A percentile compares a stretch with the other conserved stretches of the same genome.
Evolutionary conservation across 2,329 filamentous ascomycete genomes (phyloP).

Genomic region (Stemphylium vesicarium): DNA sequence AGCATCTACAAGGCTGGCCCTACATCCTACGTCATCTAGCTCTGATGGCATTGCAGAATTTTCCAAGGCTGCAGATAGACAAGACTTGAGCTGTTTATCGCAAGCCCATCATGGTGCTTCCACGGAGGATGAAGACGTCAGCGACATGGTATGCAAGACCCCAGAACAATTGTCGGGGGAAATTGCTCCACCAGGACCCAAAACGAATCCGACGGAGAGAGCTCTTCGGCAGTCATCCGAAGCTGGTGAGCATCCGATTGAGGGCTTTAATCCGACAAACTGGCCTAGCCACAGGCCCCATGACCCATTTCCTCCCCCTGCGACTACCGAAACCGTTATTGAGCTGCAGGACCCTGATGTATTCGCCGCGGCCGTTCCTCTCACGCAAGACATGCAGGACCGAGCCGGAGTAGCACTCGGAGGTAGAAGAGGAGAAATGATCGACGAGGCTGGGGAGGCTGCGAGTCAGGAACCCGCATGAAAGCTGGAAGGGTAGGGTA

Average conservation of each 20-base stretch:
- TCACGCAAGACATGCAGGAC: conserved; percentile 4
- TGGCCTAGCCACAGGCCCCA: background rate
- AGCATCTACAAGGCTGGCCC: background rate
- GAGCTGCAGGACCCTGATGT: background rate
- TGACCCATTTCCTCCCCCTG: background rate
- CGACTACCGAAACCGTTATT: background rate
- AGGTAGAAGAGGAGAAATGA: conserved; percentile 1
- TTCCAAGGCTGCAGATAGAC: background rate
- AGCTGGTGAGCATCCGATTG: background rate
- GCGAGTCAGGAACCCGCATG: background rate
- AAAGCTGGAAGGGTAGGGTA: background rate
- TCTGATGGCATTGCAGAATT: background rate
- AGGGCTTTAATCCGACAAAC: background rate
- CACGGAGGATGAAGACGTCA: background rate
- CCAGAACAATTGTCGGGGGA: background rate
- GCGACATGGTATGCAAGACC: background rate
- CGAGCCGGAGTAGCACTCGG: background rate
- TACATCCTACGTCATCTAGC: background rate
- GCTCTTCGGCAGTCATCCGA: background rate
- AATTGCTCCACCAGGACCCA: background rate
- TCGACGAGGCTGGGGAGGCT: background rate
- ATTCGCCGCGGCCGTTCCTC: background rate
- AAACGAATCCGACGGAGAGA: background rate
- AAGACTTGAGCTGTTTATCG: background rate
- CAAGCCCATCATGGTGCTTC: background rate